Conservation (phyloP, 495 filamentous ascomycete species). For the Platismatia glauca region DNA sequence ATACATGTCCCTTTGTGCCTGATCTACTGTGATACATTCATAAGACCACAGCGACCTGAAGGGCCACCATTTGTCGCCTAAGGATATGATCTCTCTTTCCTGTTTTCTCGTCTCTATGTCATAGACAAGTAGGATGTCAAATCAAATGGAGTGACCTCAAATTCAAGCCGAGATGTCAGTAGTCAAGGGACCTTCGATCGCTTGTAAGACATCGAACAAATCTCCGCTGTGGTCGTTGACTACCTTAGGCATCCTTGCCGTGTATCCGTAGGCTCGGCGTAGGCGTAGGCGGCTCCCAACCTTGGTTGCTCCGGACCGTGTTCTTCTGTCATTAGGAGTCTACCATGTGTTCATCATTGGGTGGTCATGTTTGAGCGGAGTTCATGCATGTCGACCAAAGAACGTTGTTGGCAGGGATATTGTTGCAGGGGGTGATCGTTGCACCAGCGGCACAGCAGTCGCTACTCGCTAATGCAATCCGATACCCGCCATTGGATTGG, state of each 20-base stretch:
- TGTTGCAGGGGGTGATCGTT: neutral
- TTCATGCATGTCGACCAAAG: neutral
- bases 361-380: neutral
- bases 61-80: neutral
- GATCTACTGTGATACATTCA: neutral
- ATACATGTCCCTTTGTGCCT: neutral
- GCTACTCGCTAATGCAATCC: neutral
- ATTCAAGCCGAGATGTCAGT: neutral
- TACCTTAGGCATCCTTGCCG: neutral
- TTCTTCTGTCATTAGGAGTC: neutral
- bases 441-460: neutral
- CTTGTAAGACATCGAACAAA: neutral
- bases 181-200: neutral
- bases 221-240: neutral
- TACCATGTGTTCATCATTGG: neutral
- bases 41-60: neutral
- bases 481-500: neutral
- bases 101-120: neutral
- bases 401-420: neutral
- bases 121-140: neutral
- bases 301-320: neutral
- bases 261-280: neutral
- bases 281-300: no score
- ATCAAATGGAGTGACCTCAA: neutral
- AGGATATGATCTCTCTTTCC: neutral